Conservation (phyloP, 345 rosid genomes). For the Gossypium bickii region DNA sequence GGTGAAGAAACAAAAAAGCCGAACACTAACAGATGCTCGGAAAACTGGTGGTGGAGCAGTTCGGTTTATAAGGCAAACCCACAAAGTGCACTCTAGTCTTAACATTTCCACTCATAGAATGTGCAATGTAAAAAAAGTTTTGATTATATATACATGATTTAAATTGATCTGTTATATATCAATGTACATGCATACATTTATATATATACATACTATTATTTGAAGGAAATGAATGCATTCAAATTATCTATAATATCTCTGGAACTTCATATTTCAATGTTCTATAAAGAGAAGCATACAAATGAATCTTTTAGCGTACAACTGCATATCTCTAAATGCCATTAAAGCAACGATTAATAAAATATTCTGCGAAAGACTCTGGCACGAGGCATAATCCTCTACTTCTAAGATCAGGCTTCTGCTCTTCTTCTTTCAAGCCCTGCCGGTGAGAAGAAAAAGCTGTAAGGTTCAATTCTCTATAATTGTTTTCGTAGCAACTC, state of each 20-base stretch:
- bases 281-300: background rate
- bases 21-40: constrained; percentile 20
- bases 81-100: constrained; percentile 22
- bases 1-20: constrained; percentile 30
- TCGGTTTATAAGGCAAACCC: background rate
- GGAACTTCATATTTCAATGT: background rate
- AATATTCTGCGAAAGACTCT: constrained; percentile 24
- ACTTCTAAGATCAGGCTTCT: constrained; percentile 25
- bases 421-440: constrained; percentile 21
- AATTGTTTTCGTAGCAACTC: background rate
- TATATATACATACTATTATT: too few relatives aligned
- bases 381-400: constrained; percentile 42
- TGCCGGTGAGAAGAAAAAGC: background rate
- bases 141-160: constrained; percentile 6
- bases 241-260: background rate
- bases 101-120: constrained; percentile 17
- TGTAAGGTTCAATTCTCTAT: background rate
- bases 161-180: background rate
- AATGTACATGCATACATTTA: background rate
- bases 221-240: background rate
- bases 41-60: constrained; percentile 17
- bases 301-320: background rate
- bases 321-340: background rate
- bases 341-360: constrained; percentile 10
- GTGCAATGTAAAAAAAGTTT: constrained; percentile 19